A percentile compares a stretch with the other conserved stretches of the same genome.
These are phyloP conservation scores for Cladorrhinum sp. DNA, from an alignment of 2,329 filamentous ascomycete genomes.

Conservation along the genomic window DNA sequence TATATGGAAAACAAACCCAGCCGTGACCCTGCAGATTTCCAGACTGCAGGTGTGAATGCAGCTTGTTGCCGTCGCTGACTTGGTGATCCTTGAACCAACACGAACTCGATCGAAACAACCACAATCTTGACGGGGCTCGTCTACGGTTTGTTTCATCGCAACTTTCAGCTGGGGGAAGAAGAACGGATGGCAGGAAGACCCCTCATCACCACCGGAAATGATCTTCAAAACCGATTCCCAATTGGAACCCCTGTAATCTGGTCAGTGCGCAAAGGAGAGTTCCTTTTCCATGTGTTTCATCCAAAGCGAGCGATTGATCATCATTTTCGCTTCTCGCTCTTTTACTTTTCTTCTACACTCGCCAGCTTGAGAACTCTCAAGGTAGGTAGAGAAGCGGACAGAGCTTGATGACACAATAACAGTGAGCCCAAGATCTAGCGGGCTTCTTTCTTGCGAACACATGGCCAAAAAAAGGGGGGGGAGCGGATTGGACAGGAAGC, in stretches of 20 bases:
- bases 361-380: not conserved
- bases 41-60: not conserved
- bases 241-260: not conserved
- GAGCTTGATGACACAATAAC: no score
- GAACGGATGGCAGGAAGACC: not conserved
- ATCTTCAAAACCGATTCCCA: not conserved
- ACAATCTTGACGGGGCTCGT: slow-evolving; percentile 6
- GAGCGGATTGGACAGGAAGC: not conserved
- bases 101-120: slow-evolving; percentile 17
- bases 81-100: not conserved
- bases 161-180: not conserved
- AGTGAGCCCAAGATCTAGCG: no score
- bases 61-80: not conserved
- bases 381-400: not conserved
- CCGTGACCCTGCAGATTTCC: slow-evolving; percentile 10
- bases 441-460: not conserved
- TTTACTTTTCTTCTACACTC: not conserved
- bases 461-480: not conserved
- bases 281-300: not conserved
- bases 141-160: slow-evolving; percentile 10
- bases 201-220: not conserved
- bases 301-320: not conserved
- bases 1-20: not conserved
- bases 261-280: not conserved
- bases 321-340: not conserved